These are phyloP conservation scores for Coriolopsis trogii DNA, from an alignment of 1,284 basidiomycete genomes.

Conservation along the genomic window DNA sequence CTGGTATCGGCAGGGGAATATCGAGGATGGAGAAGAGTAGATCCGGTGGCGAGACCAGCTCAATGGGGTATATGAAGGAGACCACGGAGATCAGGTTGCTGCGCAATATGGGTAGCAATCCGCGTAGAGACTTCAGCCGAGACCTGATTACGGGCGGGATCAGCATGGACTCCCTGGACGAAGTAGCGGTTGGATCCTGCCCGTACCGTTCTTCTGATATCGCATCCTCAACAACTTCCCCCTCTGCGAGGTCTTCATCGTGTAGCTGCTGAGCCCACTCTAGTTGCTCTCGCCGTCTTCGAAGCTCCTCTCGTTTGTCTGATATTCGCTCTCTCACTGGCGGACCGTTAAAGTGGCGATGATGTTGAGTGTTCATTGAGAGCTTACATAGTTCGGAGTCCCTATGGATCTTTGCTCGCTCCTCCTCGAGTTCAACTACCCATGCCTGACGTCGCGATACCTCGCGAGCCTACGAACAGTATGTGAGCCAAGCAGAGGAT, in stretches of 20 bases:
- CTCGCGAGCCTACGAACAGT: slow-evolving; percentile 56
- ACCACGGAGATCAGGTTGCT: slow-evolving; percentile 77
- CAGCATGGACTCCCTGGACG: not conserved
- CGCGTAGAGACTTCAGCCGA: slow-evolving; percentile 47
- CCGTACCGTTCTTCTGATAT: slow-evolving; percentile 21
- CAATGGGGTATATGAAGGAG: slow-evolving; percentile 86
- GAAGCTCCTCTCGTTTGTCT: slow-evolving; percentile 45
- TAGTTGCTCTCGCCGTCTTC: slow-evolving; percentile 51
- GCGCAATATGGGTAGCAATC: slow-evolving; percentile 56
- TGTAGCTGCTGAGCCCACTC: slow-evolving; percentile 46
- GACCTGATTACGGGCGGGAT: slow-evolving; percentile 40
- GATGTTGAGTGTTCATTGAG: not conserved
- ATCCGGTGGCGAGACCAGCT: slow-evolving; percentile 78
- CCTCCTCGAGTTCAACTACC: slow-evolving; percentile 48
- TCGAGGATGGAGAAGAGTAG: slow-evolving; percentile 84
- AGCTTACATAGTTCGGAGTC: slow-evolving; percentile 52
- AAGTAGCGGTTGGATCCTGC: slow-evolving; percentile 15
- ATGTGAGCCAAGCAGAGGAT: too few species aligned
- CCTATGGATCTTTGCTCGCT: slow-evolving; percentile 42
- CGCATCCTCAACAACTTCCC: slow-evolving; percentile 38
- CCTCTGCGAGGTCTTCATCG: slow-evolving; percentile 38
- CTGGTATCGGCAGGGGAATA: slow-evolving; percentile 85
- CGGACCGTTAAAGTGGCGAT: slow-evolving; percentile 16
- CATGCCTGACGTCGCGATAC: slow-evolving; percentile 60
- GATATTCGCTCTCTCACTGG: slow-evolving; percentile 36